phyloP scores from a whole-genome alignment of 2,329 filamentous ascomycete genomes.

The Ascosphaera pollenicola region DNA sequence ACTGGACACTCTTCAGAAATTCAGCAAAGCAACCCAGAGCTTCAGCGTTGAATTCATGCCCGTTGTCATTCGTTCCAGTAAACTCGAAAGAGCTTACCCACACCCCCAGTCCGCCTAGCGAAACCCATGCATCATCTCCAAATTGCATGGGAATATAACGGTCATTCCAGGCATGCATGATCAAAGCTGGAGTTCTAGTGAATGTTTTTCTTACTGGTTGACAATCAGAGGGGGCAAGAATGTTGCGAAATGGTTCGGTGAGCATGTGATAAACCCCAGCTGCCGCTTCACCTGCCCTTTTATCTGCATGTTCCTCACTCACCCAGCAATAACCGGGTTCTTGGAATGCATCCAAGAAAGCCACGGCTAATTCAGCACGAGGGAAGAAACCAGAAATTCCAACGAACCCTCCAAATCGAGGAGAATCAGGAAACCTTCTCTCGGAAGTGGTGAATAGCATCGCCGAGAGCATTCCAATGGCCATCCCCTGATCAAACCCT shows the following conservation, averaged over 20 bases:
- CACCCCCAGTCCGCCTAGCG: background rate
- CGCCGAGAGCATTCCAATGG: conserved; percentile 6
- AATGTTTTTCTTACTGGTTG: too few species aligned
- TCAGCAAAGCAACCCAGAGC: background rate
- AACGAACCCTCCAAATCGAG: too few species aligned
- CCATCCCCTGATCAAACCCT: conserved; percentile 9
- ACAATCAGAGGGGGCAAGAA: too few species aligned
- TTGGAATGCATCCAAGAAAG: too few species aligned
- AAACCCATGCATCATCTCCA: background rate
- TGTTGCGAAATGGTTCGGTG: too few species aligned
- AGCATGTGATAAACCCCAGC: too few species aligned
- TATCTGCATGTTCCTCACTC: too few species aligned
- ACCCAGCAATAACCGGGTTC: too few species aligned
- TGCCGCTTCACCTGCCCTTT: too few species aligned
- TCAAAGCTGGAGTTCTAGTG: background rate
- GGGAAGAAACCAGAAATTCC: too few species aligned
- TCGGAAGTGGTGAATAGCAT: conserved; percentile 3
- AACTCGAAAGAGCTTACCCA: background rate
- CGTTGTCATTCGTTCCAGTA: background rate
- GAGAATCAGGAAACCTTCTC: too few species aligned
- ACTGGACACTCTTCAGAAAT: background rate
- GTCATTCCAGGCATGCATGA: background rate
- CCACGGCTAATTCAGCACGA: too few species aligned
- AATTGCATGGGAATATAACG: background rate
- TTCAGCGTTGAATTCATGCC: background rate